phyloP scores from a whole-genome alignment of 768 basidiomycete species.

The Xerocomellus dryophilus region DNA sequence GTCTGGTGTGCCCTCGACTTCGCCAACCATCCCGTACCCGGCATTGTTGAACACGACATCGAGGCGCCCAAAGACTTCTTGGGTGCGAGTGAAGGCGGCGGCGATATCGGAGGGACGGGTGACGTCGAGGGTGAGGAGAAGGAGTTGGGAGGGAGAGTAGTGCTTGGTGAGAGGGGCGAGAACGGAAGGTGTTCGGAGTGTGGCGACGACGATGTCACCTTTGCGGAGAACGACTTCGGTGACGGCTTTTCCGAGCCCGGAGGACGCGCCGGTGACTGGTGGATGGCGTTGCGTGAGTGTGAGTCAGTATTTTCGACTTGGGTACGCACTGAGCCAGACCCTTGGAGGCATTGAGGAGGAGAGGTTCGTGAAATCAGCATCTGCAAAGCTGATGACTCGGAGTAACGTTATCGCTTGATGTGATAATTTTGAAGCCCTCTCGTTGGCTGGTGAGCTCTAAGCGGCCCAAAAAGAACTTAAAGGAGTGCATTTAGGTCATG shows the following conservation, averaged over 20 bases:
- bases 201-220: conserved; percentile 41
- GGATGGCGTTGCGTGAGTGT: neutral
- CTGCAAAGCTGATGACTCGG: no score
- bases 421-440: no score
- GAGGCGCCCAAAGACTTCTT: conserved; percentile 36
- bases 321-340: conserved; percentile 9
- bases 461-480: no score
- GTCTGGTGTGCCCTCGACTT: conserved; percentile 35
- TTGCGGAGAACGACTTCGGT: conserved; percentile 30
- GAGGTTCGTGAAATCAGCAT: no score
- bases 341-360: no score
- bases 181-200: conserved; percentile 37
- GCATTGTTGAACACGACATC: conserved; percentile 48
- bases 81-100: conserved; percentile 32
- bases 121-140: conserved; percentile 41
- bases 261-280: conserved; percentile 33
- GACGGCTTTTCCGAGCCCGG: conserved; percentile 37
- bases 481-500: no score
- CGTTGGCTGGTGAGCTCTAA: no score
- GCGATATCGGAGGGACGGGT: conserved; percentile 29
- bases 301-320: neutral
- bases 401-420: no score
- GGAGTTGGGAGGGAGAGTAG: conserved; percentile 30
- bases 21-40: conserved; percentile 25
- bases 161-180: conserved; percentile 24